Conservation (phyloP, 768 basidiomycete species). For the Psilocybe cyanescens region DNA sequence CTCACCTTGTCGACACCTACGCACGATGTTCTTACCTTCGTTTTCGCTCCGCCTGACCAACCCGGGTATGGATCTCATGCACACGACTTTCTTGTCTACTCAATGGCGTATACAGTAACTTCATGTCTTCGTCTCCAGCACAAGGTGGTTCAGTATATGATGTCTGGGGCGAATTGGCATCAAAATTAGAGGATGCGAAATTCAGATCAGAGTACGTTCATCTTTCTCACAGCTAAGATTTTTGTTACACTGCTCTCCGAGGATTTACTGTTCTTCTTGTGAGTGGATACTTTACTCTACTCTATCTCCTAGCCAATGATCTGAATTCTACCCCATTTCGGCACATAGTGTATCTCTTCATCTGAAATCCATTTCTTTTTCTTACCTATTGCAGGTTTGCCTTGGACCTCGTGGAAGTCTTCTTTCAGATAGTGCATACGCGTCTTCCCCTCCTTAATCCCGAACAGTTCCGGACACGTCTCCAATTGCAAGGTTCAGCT, state of each 20-base stretch:
- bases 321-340: constrained; percentile 15
- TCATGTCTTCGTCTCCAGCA: constrained; percentile 32
- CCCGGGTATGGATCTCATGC: constrained; percentile 40
- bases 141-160: constrained; percentile 55
- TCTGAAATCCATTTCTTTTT: constrained; percentile 21
- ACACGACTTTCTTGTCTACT: constrained; percentile 16
- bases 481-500: constrained; percentile 47
- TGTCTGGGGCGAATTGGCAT: constrained; percentile 77
- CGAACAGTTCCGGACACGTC: constrained; percentile 73
- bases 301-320: constrained; percentile 7
- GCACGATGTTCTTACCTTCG: constrained; percentile 67
- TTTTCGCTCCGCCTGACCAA: constrained; percentile 77
- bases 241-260: constrained; percentile 27
- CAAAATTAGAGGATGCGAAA: constrained; percentile 69
- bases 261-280: constrained; percentile 18
- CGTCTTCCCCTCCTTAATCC: constrained; percentile 89
- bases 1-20: constrained; percentile 65
- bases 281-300: constrained; percentile 7
- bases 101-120: constrained; percentile 40
- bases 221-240: constrained; percentile 27
- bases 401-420: constrained; percentile 92
- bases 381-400: constrained; percentile 64
- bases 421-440: constrained; percentile 91
- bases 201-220: constrained; percentile 84
- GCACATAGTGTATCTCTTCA: constrained; percentile 16